These are phyloP conservation scores for Filosporella fistucella DNA, from an alignment of 495 filamentous ascomycete species.

Conservation along the genomic window DNA sequence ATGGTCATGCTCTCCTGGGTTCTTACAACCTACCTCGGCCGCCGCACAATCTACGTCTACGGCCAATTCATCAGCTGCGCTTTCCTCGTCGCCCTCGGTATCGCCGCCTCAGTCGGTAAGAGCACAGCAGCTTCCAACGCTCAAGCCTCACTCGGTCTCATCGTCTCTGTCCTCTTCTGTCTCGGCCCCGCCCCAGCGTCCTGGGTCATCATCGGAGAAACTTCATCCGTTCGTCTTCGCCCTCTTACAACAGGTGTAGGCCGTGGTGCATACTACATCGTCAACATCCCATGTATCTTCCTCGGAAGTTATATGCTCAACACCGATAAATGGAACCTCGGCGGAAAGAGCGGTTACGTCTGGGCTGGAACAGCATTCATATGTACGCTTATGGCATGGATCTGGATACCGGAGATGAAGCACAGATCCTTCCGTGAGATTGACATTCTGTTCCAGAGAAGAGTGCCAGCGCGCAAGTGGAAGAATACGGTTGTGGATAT, in stretches of 20 bases:
- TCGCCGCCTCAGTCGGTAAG: conserved; percentile 53
- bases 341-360: conserved; percentile 47
- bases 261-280: conserved; percentile 50
- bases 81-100: conserved; percentile 25
- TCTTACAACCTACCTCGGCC: conserved; percentile 17
- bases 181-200: conserved; percentile 48
- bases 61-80: conserved; percentile 8
- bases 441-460: conserved; percentile 62
- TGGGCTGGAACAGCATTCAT: conserved; percentile 46
- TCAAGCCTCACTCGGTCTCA: conserved; percentile 49
- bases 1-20: conserved; percentile 36
- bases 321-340: conserved; percentile 44
- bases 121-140: conserved; percentile 34
- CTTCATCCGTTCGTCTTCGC: conserved; percentile 47
- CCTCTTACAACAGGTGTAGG: conserved; percentile 53
- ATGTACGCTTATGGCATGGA: conserved; percentile 32
- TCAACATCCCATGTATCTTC: conserved; percentile 37
- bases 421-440: conserved; percentile 68
- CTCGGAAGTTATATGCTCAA: conserved; percentile 48
- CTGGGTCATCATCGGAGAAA: conserved; percentile 56
- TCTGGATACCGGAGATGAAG: conserved; percentile 66
- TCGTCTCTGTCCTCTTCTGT: conserved; percentile 50
- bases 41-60: conserved; percentile 20
- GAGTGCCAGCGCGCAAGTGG: conserved; percentile 62
- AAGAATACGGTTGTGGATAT: conserved; percentile 34